Conservation (phyloP, 768 basidiomycete genomes). For the Mycena alexandri region DNA sequence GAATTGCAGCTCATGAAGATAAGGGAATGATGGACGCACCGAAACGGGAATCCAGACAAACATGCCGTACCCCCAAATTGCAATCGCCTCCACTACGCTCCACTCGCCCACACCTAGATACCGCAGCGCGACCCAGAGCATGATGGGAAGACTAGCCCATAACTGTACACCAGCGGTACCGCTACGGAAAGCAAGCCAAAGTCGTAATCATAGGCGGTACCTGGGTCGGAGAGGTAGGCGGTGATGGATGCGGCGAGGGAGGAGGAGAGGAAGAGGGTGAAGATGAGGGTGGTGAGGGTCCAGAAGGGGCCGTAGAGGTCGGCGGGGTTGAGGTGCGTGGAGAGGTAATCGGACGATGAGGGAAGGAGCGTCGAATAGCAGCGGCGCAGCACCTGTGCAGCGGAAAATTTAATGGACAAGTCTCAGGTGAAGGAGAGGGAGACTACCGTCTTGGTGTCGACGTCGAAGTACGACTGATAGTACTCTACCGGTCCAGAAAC, state of each 20-base stretch:
- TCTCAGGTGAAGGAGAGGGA: constrained; percentile 13
- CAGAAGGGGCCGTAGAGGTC: constrained; percentile 96
- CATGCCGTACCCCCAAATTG: constrained; percentile 85
- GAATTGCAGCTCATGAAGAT: background rate
- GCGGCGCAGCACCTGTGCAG: constrained; percentile 71
- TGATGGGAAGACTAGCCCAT: constrained; percentile 83
- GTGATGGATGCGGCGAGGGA: constrained; percentile 91
- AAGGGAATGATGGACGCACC: constrained; percentile 55
- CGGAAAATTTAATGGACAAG: background rate
- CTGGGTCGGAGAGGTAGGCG: constrained; percentile 80
- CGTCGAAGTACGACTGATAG: constrained; percentile 90
- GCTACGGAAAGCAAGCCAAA: constrained; percentile 89
- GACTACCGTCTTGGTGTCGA: constrained; percentile 81
- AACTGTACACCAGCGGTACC: constrained; percentile 86
- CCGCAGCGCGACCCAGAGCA: constrained; percentile 87
- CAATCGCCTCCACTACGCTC: constrained; percentile 86
- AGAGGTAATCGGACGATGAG: constrained; percentile 66
- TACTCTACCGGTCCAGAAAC: constrained; percentile 89
- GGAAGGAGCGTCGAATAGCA: constrained; percentile 87
- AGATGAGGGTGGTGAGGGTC: constrained; percentile 95
- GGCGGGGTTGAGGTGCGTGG: constrained; percentile 73
- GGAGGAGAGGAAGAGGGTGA: constrained; percentile 93
- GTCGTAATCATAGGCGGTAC: constrained; percentile 78
- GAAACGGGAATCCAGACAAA: constrained; percentile 93
- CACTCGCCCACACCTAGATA: constrained; percentile 93